Evolutionary conservation across 1,284 basidiomycete genomes (phyloP).

Genomic region (Rhodotorula sp.): DNA sequence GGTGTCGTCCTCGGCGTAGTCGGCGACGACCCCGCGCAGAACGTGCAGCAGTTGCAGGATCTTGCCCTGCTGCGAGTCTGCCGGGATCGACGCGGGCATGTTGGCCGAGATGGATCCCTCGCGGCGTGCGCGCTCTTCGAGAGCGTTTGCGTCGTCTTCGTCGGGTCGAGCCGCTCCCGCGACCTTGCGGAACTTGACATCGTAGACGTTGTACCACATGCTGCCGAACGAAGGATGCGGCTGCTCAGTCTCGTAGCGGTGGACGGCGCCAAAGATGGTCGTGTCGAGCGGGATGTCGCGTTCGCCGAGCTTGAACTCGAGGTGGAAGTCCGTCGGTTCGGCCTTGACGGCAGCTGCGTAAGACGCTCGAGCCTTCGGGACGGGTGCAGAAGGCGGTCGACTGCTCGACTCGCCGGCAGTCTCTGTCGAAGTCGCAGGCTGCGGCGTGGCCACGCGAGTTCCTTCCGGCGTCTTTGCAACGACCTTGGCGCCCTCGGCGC

Average conservation of each 20-base stretch:
- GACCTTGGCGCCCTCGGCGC: slow-evolving; percentile 68
- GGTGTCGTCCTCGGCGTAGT: slow-evolving; percentile 47
- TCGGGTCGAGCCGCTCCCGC: slow-evolving; percentile 67
- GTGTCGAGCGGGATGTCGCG: slow-evolving; percentile 77
- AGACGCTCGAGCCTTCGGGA: slow-evolving; percentile 54
- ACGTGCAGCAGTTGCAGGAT: slow-evolving; percentile 87
- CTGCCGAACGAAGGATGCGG: slow-evolving; percentile 51
- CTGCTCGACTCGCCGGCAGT: slow-evolving; percentile 27
- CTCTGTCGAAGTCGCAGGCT: slow-evolving; percentile 50
- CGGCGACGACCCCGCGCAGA: slow-evolving; percentile 73
- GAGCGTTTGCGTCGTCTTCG: slow-evolving; percentile 22
- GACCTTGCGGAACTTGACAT: slow-evolving; percentile 90
- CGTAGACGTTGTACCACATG: slow-evolving; percentile 86
- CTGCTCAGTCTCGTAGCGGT: slow-evolving; percentile 63
- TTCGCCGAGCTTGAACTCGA: slow-evolving; percentile 91
- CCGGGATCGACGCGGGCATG: slow-evolving; percentile 70
- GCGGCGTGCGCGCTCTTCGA: slow-evolving; percentile 46
- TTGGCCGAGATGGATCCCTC: slow-evolving; percentile 40
- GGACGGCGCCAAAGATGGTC: slow-evolving; percentile 93
- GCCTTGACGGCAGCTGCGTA: slow-evolving; percentile 93
- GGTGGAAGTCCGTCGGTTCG: slow-evolving; percentile 91
- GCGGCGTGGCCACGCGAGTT: slow-evolving; percentile 84
- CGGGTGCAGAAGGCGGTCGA: slow-evolving; percentile 38
- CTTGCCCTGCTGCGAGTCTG: slow-evolving; percentile 81
- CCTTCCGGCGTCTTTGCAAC: slow-evolving; percentile 96